Percentiles rank a stretch among this genome's conserved stretches.
phyloP scores from a whole-genome alignment of 306 rosid species.

The Vicia faba region DNA sequence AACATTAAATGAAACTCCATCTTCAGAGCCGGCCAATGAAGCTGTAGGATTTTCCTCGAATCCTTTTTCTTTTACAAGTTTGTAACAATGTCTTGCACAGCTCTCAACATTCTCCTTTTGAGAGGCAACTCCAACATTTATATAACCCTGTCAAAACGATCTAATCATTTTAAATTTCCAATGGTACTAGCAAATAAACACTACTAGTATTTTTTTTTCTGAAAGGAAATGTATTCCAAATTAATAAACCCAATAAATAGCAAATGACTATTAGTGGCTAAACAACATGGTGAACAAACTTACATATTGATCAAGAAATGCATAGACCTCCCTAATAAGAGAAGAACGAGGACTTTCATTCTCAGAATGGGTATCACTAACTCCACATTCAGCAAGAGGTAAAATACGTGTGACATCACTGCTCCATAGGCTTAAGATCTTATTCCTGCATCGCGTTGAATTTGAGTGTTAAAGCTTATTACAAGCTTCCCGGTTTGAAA shows the following conservation, averaged over 20 bases:
- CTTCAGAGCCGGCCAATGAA: conserved; percentile 86
- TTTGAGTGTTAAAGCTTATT: conserved; percentile 32
- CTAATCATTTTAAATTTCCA: conserved; percentile 28
- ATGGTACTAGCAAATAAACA: conserved; percentile 23
- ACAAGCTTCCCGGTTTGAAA: conserved; percentile 15
- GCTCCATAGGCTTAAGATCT: conserved; percentile 84
- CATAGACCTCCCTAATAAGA: conserved; percentile 82
- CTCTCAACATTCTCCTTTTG: conserved; percentile 68
- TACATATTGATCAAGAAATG: conserved; percentile 91
- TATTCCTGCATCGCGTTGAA: conserved; percentile 70
- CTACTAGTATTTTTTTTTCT: neutral
- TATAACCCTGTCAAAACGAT: conserved; percentile 80
- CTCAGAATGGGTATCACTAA: conserved; percentile 49
- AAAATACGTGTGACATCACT: conserved; percentile 89
- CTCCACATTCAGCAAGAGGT: conserved; percentile 93
- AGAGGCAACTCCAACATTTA: conserved; percentile 91
- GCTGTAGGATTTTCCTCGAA: conserved; percentile 61
- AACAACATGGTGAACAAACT: conserved; percentile 48
- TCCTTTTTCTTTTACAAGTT: conserved; percentile 64
- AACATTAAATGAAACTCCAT: conserved; percentile 83
- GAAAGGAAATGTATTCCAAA: conserved; percentile 2
- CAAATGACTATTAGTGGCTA: conserved; percentile 29
- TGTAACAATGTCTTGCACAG: conserved; percentile 57
- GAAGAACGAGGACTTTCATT: conserved; percentile 63
- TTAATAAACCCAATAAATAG: conserved; percentile 22